Evolutionary conservation across 306 rosid genomes (phyloP), one percentile per base, ranked within the genome.

Genomic region (Pyrus bretschneideri): DNA sequence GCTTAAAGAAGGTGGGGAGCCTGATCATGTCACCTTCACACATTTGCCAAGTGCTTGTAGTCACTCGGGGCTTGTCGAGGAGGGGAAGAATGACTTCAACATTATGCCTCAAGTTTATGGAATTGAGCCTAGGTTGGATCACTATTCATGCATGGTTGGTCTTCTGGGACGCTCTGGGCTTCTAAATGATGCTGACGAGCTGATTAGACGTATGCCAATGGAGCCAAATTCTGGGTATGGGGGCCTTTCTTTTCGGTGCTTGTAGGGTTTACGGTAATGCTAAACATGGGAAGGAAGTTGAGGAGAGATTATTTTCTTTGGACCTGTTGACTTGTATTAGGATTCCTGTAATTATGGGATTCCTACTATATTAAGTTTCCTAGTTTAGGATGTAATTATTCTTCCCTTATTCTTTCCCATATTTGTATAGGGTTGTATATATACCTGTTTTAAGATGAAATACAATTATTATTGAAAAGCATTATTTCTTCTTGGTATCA

Each of bases 121-220:
- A 75, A 66, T 90, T 78, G 86, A 85, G 62, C 92, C 91, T 12
- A 77, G 88, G 63, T 55, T 90, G 83, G 93, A 87, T 81, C 97
- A 93, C 66, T 89, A 90, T 83, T 90, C 97, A 27, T 90, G 97
- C 76, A 87, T 93, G 94, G 96, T 86, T 79, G 97, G 90, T 89
- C 93, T 90, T 81, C 93, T 93, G 2, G 94, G 94, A 21, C 93
- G 94, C 29, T 59, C 83, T 4, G 93, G 97, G 57, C 85, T 80
- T 58, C 84, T 89, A 11, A 63, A 70, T 23, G 90, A 93, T 55
- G 96, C 96, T 81, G 74, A 82, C 29, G 81, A 85, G 73, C 80
- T 93, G 69, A 86, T 93, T 73, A 87, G 35, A 70, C 18, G 65
- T 67, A 93, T 90, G 93, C 90, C 93, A 17, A 60, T 87, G 33